A percentile compares a stretch with the other conserved stretches of the same genome.
Conservation (phyloP, 1,139 yeast genomes). For the Lodderomyces oxycetoniae region DNA sequence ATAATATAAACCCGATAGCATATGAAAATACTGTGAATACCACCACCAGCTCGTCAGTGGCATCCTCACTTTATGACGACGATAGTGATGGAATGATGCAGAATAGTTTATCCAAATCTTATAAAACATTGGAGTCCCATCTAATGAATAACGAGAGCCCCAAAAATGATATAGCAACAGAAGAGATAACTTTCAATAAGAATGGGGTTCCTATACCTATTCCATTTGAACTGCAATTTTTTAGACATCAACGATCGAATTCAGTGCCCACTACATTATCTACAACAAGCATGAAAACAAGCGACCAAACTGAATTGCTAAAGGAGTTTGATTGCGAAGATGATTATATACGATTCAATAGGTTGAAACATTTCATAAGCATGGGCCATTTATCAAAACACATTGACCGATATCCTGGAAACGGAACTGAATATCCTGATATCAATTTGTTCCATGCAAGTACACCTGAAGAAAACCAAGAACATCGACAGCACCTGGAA, state of each 20-base stretch:
- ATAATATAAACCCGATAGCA: constrained; percentile 36
- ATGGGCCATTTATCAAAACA: constrained; percentile 11
- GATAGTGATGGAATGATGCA: constrained; percentile 8
- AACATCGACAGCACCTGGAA: constrained; percentile 2
- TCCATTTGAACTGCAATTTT: too few relatives aligned
- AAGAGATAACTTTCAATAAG: not conserved
- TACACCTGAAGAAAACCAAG: not conserved
- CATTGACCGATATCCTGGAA: not conserved
- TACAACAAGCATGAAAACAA: constrained; percentile 6
- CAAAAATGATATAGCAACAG: not conserved
- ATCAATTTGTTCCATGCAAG: not conserved
- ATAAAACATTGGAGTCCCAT: constrained; percentile 11
- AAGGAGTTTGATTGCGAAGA: constrained; percentile 14
- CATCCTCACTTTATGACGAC: constrained; percentile 6
- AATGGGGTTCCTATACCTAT: not conserved
- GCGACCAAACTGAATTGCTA: constrained; percentile 11
- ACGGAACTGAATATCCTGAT: not conserved
- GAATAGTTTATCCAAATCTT: constrained; percentile 11
- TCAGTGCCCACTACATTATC: constrained; percentile 20
- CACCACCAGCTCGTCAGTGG: constrained; percentile 6
- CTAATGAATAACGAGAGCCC: constrained; percentile 1
- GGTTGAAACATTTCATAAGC: constrained; percentile 25
- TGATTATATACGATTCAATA: constrained; percentile 19
- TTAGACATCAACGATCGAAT: constrained; percentile 17
- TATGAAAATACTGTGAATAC: constrained; percentile 12